These are phyloP conservation scores for Gossypium arboreum DNA, from an alignment of 345 rosid genomes.

Conservation along the genomic window DNA sequence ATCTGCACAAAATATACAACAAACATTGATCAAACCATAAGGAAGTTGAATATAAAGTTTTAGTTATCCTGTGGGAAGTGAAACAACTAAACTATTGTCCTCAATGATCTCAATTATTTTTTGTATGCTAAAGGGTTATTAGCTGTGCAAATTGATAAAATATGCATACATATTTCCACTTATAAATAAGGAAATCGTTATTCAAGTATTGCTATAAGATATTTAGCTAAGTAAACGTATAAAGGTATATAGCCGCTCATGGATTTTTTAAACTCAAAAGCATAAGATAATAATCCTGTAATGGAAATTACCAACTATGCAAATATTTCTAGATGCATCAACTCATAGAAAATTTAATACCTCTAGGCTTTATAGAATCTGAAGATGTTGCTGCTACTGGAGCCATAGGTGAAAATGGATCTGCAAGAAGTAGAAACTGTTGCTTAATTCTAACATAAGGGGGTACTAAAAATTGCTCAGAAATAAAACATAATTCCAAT, in stretches of 20 bases:
- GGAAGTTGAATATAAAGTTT: neutral
- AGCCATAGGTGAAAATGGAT: slow-evolving; percentile 45
- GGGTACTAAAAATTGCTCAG: neutral
- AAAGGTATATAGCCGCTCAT: neutral
- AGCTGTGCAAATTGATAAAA: neutral
- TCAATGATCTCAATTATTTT: neutral
- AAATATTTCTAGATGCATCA: slow-evolving; percentile 5
- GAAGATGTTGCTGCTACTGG: slow-evolving; percentile 37
- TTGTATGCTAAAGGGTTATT: neutral
- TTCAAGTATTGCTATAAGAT: neutral
- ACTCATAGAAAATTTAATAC: slow-evolving; percentile 28
- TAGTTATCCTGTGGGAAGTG: neutral
- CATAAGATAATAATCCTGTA: neutral
- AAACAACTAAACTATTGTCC: neutral
- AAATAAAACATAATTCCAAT: neutral
- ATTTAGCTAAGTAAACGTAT: neutral
- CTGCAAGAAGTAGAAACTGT: slow-evolving; percentile 24
- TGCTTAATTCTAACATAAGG: neutral
- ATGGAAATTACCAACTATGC: neutral
- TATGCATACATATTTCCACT: neutral
- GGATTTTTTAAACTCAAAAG: neutral
- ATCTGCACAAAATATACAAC: slow-evolving; percentile 43
- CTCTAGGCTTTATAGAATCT: slow-evolving; percentile 77
- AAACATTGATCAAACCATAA: neutral
- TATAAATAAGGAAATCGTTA: neutral